These are phyloP conservation scores for Veloboletus limbatus DNA, from an alignment of 1,284 basidiomycete genomes.

Conservation along the genomic window DNA sequence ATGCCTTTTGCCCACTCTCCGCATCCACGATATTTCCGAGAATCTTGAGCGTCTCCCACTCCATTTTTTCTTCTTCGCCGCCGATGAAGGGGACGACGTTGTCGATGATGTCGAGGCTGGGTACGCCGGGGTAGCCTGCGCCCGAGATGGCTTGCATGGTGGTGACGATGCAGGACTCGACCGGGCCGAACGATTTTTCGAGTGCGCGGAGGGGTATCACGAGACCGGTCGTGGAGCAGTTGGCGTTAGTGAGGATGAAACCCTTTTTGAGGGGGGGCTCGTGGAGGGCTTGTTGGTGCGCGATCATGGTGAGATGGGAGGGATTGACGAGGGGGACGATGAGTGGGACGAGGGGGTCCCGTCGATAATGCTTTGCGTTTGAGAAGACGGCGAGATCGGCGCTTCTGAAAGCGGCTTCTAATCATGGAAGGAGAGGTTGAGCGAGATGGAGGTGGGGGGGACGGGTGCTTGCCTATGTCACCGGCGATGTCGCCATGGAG, in stretches of 20 bases:
- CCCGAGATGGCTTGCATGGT: constrained; percentile 99
- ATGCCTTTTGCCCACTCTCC: constrained; percentile 55
- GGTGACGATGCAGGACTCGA: constrained; percentile 88
- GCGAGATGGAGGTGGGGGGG: background rate
- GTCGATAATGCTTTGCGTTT: constrained; percentile 96
- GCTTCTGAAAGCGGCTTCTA: constrained; percentile 84
- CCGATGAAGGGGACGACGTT: constrained; percentile 95
- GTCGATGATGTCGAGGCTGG: constrained; percentile 91
- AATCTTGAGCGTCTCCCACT: constrained; percentile 98
- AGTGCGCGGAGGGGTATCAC: constrained; percentile 93
- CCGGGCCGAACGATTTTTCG: constrained; percentile 89
- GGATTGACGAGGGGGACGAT: constrained; percentile 97
- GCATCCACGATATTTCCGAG: constrained; percentile 74
- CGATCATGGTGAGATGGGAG: constrained; percentile 81
- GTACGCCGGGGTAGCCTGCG: constrained; percentile 93
- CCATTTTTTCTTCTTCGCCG: constrained; percentile 98
- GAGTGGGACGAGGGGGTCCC: constrained; percentile 94
- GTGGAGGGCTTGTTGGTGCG: constrained; percentile 75
- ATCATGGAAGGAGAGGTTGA: constrained; percentile 1
- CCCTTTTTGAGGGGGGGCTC: constrained; percentile 77
- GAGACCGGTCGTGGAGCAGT: constrained; percentile 95
- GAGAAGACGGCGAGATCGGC: constrained; percentile 95
- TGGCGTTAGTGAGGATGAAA: constrained; percentile 98
- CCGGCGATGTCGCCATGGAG: constrained; percentile 94
- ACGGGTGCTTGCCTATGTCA: constrained; percentile 74